Base-by-base conservation (phyloP, 179 eudicot species). In the Carnegiea gigantea region DNA sequence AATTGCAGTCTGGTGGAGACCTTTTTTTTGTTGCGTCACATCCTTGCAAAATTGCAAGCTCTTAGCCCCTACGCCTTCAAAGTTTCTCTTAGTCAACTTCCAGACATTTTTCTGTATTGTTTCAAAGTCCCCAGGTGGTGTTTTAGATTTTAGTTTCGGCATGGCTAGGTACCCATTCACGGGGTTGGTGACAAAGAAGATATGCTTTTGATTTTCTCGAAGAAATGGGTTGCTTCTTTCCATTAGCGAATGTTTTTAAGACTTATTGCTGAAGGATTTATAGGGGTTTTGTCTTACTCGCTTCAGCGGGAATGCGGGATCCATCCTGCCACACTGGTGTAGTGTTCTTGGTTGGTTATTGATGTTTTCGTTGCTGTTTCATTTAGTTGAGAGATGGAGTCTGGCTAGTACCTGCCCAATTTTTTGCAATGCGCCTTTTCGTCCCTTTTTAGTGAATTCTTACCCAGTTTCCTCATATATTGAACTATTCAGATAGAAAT, bases 401-500 rank as follows among this genome's bases (percentile, higher is more conserved):
- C 53, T 57, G 15, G 62, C 62, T 57, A 3, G 20, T 57, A 57
- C 62, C 23, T 18, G 62, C 62, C 62, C 20, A 57, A 3, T 18
- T 57, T 57, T 62, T 28, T 67, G 10, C 33, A 44, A n/a, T 75
- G 67, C 33, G 36, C 7, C 67, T 13, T 24, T 23, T 11, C 18
- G 12, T 38, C 44, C 10, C 28, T 72, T 38, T 78, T 23, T 43
- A 5, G 43, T 12, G 49, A 38, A 5, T 15, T 79, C 67, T 38
- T 78, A 62, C 36, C 40, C 54, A 59, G 9, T 43, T 78, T 62
- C 15, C 33, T 82, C 26, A 33, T 72, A 73, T 51, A 43, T 53
- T 60, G 43, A 54, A 70, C 83, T 48, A 60, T 57, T 83, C 91
- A 95, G 99, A 90, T 96, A 84, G 98, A 94, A 89, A 96, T 96